Evolutionary conservation across 768 basidiomycete species (phyloP), one percentile per base, ranked within the genome.

Genomic region (Podaxis sp.): DNA sequence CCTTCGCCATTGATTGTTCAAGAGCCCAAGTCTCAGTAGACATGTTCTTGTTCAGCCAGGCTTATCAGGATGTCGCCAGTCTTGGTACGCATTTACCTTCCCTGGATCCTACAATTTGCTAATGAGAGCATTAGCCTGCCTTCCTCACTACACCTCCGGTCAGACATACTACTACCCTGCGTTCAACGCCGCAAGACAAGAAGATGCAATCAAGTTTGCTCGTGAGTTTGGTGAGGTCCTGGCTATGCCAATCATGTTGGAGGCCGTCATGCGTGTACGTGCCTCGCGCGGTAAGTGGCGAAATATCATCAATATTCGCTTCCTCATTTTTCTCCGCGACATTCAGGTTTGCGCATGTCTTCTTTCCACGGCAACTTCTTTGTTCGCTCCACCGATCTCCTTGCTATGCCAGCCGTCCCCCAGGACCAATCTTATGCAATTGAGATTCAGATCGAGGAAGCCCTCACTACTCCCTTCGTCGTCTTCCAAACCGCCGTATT

Each of bases 321-420:
- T 24, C 58, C 6, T 52, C 49, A 3, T 60, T 67, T 37, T 56
- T 24, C 2, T 11, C 59, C 20, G 4, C 36, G 30, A 24, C 12
- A n/a, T 13, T 2, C 64, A 90, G 91, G 96, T 65, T 78, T 99
- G 50, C 90, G 95, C 55, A 94, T 98, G 95, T 89, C 95, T 6
- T 92, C 93, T 0, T 99, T 96, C 91, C 95, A 98, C 69, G 96
- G 96, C 65, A 99, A 98, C 79, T 97, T 98, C 81, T 99, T 99
- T 72, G 94, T 97, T 61, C 89, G 96, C 57, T 97, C 95, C 24
- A 99, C 96, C 22, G 96, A 99, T 76, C 84, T 98, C 4, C 84
- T 98, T 38, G 94, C 96, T 2, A 91, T 98, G 84, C 95, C 96
- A 2, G 90, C 95, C 7, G 96, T 99, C n/a, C 95, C 96, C 15